Conservation (phyloP, 2,329 filamentous ascomycete species). For the Colletotrichum theobromicola region DNA sequence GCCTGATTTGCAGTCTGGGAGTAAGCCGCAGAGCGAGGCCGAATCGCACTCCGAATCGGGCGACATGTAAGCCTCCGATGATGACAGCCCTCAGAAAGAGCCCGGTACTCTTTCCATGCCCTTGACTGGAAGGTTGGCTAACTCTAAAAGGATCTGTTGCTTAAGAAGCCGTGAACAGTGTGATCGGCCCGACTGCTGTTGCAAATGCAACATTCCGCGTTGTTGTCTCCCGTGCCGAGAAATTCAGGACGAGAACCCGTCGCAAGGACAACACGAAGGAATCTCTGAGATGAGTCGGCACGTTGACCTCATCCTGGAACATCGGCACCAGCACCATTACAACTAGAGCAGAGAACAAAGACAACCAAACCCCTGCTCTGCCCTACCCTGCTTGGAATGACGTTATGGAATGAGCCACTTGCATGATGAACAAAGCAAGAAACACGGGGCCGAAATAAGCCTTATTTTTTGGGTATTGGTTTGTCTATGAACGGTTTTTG, state of each 20-base stretch:
- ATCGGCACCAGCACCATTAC: background rate
- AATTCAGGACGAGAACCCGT: background rate
- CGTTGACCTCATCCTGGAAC: background rate
- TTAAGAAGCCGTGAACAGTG: background rate
- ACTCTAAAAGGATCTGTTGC: background rate
- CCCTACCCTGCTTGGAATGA: background rate
- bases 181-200: background rate
- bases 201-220: background rate
- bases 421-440: background rate
- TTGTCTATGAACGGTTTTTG: slow-evolving; percentile 44
- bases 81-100: background rate
- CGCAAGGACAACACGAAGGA: background rate
- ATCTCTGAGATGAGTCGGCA: background rate
- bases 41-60: background rate
- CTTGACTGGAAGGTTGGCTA: background rate
- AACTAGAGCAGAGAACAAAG: background rate
- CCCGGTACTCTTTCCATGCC: background rate
- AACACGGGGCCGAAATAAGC: background rate
- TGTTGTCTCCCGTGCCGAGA: background rate
- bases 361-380: background rate
- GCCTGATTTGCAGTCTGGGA: background rate
- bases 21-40: background rate
- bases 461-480: background rate
- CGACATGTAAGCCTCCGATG: background rate
- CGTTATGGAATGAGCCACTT: background rate